A percentile compares a stretch with the other conserved stretches of the same genome.
Evolutionary conservation across 1,284 basidiomycete genomes (phyloP).

Genomic region (Cutaneotrichosporon mucoides): DNA sequence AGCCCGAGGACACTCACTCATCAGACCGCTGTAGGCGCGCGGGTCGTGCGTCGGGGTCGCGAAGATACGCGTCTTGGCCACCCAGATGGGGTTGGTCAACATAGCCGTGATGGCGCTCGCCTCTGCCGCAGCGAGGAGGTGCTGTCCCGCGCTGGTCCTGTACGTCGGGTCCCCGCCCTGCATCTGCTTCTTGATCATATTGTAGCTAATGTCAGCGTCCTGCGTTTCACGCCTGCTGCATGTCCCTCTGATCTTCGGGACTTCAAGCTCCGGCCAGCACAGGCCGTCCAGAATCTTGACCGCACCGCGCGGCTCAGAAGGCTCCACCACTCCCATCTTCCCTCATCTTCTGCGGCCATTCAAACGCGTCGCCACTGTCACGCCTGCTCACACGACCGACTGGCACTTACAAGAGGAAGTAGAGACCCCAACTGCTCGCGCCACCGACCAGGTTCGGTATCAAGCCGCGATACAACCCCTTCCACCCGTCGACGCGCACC

Average conservation of each 20-base stretch:
- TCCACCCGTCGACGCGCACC: constrained; percentile 69
- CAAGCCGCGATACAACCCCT: constrained; percentile 85
- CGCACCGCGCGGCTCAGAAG: no score
- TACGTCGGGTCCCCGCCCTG: constrained; percentile 46
- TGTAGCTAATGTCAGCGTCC: constrained; percentile 62
- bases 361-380: no score
- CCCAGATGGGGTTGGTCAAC: constrained; percentile 97
- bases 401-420: constrained; percentile 85
- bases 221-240: no score
- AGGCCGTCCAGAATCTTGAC: no score
- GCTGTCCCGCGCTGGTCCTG: constrained; percentile 67
- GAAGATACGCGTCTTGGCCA: constrained; percentile 97
- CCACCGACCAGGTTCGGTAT: constrained; percentile 91
- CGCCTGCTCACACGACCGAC: no score
- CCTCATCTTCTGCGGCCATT: no score
- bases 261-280: no score
- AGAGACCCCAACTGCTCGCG: constrained; percentile 95
- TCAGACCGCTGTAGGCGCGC: constrained; percentile 69
- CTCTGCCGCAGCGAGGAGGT: constrained; percentile 87
- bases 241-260: no score
- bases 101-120: constrained; percentile 91
- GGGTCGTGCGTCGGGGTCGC: constrained; percentile 67
- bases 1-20: constrained; percentile 57
- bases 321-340: no score
- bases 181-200: constrained; percentile 78